These are phyloP conservation scores for Trichophaea hybrida DNA, from an alignment of 2,329 filamentous ascomycete species.

Conservation along the genomic window DNA sequence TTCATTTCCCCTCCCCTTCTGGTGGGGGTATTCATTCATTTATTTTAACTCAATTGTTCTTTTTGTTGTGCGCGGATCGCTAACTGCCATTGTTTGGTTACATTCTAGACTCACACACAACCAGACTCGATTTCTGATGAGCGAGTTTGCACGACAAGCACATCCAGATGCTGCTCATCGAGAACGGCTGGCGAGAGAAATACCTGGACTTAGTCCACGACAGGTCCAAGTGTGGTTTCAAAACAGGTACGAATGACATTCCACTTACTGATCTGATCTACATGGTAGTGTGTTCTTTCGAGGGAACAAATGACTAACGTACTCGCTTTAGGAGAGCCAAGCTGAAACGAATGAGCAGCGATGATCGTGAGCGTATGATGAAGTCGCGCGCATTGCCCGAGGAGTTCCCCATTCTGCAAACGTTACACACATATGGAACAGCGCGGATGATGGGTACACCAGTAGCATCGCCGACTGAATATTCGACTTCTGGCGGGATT, in stretches of 20 bases:
- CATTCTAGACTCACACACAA: slow-evolving; percentile 70
- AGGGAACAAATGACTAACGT: slow-evolving; percentile 5
- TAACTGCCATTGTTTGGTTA: not conserved
- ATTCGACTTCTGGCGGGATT: slow-evolving; percentile 19
- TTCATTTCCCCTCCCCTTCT: not conserved
- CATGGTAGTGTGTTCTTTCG: slow-evolving; percentile 8
- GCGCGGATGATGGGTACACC: slow-evolving; percentile 25
- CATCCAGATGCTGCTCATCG: slow-evolving; percentile 86
- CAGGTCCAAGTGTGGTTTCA: slow-evolving; percentile 99
- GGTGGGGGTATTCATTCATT: not conserved
- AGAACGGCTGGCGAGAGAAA: slow-evolving; percentile 74
- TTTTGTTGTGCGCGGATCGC: not conserved
- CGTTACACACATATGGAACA: slow-evolving; percentile 38
- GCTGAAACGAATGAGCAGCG: slow-evolving; percentile 55
- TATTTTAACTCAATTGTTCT: not conserved
- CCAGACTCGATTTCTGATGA: slow-evolving; percentile 95
- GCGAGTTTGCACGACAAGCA: slow-evolving; percentile 86
- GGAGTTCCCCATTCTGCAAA: slow-evolving; percentile 56
- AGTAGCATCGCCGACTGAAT: slow-evolving; percentile 25
- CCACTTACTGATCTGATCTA: not conserved
- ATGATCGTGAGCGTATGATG: slow-evolving; percentile 56
- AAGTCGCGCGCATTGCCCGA: slow-evolving; percentile 58
- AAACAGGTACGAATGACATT: slow-evolving; percentile 55
- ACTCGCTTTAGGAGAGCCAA: slow-evolving; percentile 45
- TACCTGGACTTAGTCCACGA: slow-evolving; percentile 76